phyloP scores from a whole-genome alignment of 2,329 filamentous ascomycete species.

The Dothideomycetidae sp. region DNA sequence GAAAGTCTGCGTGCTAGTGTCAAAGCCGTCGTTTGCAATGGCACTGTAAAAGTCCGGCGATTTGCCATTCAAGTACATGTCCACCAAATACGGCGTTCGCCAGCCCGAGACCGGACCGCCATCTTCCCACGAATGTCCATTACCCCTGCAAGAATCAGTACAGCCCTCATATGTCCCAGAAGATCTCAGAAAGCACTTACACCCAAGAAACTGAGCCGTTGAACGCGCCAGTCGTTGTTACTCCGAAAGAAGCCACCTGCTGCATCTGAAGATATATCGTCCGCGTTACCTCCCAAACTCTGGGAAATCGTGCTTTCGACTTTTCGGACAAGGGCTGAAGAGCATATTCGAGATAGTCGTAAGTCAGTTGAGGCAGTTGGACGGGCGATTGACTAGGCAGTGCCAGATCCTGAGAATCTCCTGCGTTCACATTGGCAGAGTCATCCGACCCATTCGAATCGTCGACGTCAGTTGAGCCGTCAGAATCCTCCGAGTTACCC shows the following conservation, averaged over 20 bases:
- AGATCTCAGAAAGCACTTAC: constrained; percentile 3
- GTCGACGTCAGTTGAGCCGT: too few species aligned
- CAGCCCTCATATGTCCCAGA: not conserved
- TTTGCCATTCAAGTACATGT: constrained; percentile 37
- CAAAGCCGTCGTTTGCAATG: constrained; percentile 38
- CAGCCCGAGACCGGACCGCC: constrained; percentile 25
- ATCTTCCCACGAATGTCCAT: constrained; percentile 15
- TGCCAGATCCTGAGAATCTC: constrained; percentile 16
- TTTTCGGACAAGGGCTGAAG: constrained; percentile 21
- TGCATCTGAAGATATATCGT: constrained; percentile 21
- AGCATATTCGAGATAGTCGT: constrained; percentile 26
- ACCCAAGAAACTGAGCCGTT: constrained; percentile 2
- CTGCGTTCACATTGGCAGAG: constrained; percentile 13
- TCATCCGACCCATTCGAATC: too few species aligned
- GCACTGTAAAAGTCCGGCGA: constrained; percentile 39
- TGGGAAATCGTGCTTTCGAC: constrained; percentile 20
- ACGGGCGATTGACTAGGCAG: constrained; percentile 12
- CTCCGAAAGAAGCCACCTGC: constrained; percentile 1
- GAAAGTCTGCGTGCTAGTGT: constrained; percentile 37
- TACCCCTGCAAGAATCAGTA: constrained; percentile 15
- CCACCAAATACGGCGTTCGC: constrained; percentile 35
- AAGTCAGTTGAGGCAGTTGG: constrained; percentile 18
- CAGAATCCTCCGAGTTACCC: too few species aligned
- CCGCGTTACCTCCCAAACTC: constrained; percentile 21
- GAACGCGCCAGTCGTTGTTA: constrained; percentile 1